These are phyloP conservation scores for Cutaneotrichosporon daszewskae DNA, from an alignment of 1,284 basidiomycete genomes.

Conservation along the genomic window DNA sequence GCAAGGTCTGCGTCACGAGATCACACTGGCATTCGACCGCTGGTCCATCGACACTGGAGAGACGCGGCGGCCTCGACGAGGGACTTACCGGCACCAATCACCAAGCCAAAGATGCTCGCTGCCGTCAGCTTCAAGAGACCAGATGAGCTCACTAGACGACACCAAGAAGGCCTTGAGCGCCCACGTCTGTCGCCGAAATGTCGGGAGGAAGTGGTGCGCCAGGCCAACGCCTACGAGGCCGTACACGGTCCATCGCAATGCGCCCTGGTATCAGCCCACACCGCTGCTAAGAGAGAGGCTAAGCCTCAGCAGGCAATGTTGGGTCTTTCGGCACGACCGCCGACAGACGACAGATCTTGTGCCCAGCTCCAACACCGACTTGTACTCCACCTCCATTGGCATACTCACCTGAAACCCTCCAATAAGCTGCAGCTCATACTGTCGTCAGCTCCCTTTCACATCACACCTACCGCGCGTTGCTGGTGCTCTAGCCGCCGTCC, in stretches of 20 bases:
- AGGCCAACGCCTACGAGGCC: conserved; percentile 61
- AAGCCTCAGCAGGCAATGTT: background rate
- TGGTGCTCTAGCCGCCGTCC: conserved; percentile 35
- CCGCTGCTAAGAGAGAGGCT: no score
- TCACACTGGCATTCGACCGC: no score
- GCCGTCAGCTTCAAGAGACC: conserved; percentile 5
- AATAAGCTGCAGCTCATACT: conserved; percentile 39
- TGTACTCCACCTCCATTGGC: background rate
- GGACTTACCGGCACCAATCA: conserved; percentile 54
- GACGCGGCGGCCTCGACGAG: background rate
- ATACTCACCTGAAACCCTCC: conserved; percentile 33
- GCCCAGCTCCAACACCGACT: background rate
- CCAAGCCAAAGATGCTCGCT: conserved; percentile 64
- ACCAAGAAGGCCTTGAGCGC: conserved; percentile 67
- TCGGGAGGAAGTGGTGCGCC: conserved; percentile 69
- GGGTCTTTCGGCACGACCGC: background rate
- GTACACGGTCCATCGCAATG: conserved; percentile 53
- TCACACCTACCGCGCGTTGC: conserved; percentile 28
- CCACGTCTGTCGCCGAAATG: conserved; percentile 72
- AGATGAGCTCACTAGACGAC: conserved; percentile 26
- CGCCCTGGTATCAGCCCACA: conserved; percentile 55
- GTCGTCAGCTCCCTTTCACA: background rate
- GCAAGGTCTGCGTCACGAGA: background rate
- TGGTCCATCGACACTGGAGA: no score
- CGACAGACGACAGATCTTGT: background rate